These are phyloP conservation scores for Coemansia biformis DNA, from an alignment of 192 early-diverging fungal genomes.

Conservation along the genomic window DNA sequence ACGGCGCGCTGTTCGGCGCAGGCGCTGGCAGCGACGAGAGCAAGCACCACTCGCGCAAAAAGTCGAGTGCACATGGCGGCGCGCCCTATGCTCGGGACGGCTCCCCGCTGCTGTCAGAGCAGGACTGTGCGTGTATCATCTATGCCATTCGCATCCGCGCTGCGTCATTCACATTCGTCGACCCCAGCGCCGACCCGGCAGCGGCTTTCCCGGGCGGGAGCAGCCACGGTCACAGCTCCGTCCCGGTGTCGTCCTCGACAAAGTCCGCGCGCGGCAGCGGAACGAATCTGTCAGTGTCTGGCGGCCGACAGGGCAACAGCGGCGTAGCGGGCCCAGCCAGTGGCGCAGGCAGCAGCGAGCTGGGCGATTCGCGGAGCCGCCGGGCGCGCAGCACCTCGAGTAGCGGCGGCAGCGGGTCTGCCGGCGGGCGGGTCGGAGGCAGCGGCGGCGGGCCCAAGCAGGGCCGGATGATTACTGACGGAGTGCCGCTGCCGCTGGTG, in stretches of 20 bases:
- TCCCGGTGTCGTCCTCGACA: slow-evolving; percentile 20
- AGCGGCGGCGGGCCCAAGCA: slow-evolving; percentile 16
- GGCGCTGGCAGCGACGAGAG: slow-evolving; percentile 17
- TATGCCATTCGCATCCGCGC: slow-evolving; percentile 48
- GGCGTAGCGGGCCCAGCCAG: slow-evolving; percentile 8
- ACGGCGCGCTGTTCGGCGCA: slow-evolving; percentile 36
- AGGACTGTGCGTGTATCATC: slow-evolving; percentile 49
- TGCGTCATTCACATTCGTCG: slow-evolving; percentile 43
- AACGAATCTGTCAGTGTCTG: slow-evolving; percentile 12
- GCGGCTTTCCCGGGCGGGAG: not conserved
- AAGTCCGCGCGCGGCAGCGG: slow-evolving; percentile 36
- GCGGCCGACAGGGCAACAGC: not conserved
- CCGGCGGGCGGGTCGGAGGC: slow-evolving; percentile 16
- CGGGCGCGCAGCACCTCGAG: slow-evolving; percentile 43
- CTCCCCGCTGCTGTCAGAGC: slow-evolving; percentile 29
- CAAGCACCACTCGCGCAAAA: slow-evolving; percentile 40
- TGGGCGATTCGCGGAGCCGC: slow-evolving; percentile 20
- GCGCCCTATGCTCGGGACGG: slow-evolving; percentile 16
- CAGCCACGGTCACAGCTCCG: slow-evolving; percentile 24
- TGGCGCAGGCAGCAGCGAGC: slow-evolving; percentile 13
- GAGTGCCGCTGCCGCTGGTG: slow-evolving; percentile 41
- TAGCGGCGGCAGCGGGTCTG: slow-evolving; percentile 22
- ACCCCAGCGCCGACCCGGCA: slow-evolving; percentile 19
- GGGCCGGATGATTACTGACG: slow-evolving; percentile 35
- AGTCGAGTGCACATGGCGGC: slow-evolving; percentile 20